Evolutionary conservation across 78 protist genomes (phyloP), one percentile per base, ranked within the genome.

Genomic region (Bodo saltans): DNA sequence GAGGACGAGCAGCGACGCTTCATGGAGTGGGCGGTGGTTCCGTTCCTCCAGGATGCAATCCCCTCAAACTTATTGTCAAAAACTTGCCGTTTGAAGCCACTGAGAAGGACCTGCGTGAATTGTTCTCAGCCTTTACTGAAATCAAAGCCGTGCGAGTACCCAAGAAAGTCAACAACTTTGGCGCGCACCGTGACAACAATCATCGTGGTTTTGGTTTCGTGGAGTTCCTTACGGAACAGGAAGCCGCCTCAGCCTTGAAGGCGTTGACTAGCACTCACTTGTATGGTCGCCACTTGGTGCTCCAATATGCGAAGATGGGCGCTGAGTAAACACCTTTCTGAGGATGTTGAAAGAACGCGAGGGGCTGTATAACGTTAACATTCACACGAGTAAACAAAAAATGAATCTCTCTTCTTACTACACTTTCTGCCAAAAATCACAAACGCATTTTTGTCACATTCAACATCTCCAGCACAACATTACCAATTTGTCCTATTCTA

Each of bases 151-250:
- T 97, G 52, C 88, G 99, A 40, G 0, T 97, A 32, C 99, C 99
- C 8, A 41, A 42, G 32, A 8, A 67, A 3, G n/a, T 47, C n/a
- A 8, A 47, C 60, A 47, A 47, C n/a, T 47, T 47, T 17, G 17
- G 17, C 38, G 70, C 72, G 76, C 88, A 87, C 73, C 69, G 80
- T 34, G 96, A 88, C 74, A 96, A 96, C 30, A 0, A 73, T 30
- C 95, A 92, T 38, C 86, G 99, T 4, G 99, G 99, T 41, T 97
- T 97, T 73, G 98, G 96, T 52, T 98, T 98, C 60, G 97, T 95
- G 38, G 99, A 98, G 74, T 97, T 89, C 71, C 67, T 92, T 32
- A 90, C 96, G 12, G 83, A 88, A 67, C 68, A 84, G 83, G 99
- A 98, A 38, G 97, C 99, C 4, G 69, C 68, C 33, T 68, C 76